These are phyloP conservation scores for Ambrosia trifida DNA, from an alignment of 129 eudicot genomes.

Conservation along the genomic window DNA sequence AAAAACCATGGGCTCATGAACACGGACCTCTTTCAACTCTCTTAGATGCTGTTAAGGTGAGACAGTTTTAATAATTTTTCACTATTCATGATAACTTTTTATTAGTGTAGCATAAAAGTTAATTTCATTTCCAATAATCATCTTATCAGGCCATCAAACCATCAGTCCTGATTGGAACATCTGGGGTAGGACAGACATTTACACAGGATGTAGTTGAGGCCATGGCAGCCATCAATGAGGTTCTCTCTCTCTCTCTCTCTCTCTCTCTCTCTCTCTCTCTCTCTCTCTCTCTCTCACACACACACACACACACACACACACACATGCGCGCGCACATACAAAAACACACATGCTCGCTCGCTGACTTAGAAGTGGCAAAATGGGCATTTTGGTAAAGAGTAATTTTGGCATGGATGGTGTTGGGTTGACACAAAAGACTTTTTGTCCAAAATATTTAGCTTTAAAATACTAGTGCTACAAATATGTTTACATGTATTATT, in stretches of 20 bases:
- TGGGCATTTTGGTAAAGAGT: not conserved
- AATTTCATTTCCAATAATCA: constrained; percentile 13
- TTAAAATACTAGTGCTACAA: no score
- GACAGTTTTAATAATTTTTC: not conserved
- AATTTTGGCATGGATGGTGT: not conserved
- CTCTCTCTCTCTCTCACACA: constrained; percentile 32
- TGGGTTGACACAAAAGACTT: not conserved
- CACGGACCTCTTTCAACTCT: constrained; percentile 69
- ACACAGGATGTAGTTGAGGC: constrained; percentile 87
- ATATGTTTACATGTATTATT: no score
- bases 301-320: constrained; percentile 2
- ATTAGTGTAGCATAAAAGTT: not conserved
- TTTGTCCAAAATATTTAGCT: not conserved
- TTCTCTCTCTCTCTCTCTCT: constrained; percentile 38
- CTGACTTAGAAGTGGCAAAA: not conserved
- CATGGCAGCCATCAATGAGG: constrained; percentile 78
- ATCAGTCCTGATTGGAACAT: constrained; percentile 82
- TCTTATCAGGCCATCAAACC: constrained; percentile 75
- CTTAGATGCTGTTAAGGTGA: constrained; percentile 81
- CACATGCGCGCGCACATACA: not conserved
- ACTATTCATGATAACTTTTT: not conserved
- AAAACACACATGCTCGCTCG: no score
- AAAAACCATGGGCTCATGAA: constrained; percentile 98
- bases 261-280: constrained; percentile 39
- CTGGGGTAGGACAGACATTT: constrained; percentile 84